These are phyloP conservation scores for Dothideomycetes sp. DNA, from an alignment of 2,329 filamentous ascomycete genomes.

Conservation along the genomic window DNA sequence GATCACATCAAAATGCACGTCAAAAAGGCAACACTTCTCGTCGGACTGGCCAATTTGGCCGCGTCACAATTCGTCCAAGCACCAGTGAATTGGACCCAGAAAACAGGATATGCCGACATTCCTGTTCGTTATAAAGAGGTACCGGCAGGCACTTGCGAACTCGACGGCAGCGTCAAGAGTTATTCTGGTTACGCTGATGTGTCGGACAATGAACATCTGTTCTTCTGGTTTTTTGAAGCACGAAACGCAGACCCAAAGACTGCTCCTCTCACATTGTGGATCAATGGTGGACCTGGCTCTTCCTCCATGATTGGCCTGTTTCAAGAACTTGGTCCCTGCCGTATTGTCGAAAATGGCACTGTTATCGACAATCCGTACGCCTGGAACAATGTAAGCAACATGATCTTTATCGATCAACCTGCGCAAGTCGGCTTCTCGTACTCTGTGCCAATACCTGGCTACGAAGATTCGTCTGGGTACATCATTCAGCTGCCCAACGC, in stretches of 20 bases:
- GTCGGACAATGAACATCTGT: conserved; percentile 39
- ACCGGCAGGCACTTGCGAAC: conserved; percentile 44
- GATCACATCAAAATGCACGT: too few relatives aligned
- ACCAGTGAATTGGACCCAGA: conserved; percentile 32
- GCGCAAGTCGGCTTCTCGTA: conserved; percentile 50
- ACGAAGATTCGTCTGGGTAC: conserved; percentile 19
- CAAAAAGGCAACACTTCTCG: too few relatives aligned
- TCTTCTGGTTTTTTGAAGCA: conserved; percentile 49
- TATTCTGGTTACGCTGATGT: conserved; percentile 47
- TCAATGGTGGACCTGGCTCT: conserved; percentile 49
- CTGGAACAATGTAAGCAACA: conserved; percentile 53
- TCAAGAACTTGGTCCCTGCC: conserved; percentile 43
- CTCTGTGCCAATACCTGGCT: conserved; percentile 31
- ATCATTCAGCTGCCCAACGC: conserved; percentile 35
- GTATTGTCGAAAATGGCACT: conserved; percentile 32
- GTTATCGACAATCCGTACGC: conserved; percentile 51
- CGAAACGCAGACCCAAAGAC: conserved; percentile 37
- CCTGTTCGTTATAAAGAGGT: conserved; percentile 49
- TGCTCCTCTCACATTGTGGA: conserved; percentile 50
- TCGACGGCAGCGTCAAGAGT: conserved; percentile 44
- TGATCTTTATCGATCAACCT: conserved; percentile 62
- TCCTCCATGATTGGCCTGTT: conserved; percentile 47
- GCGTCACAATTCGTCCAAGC: conserved; percentile 35
- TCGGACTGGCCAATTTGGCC: too few relatives aligned
- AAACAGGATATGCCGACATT: conserved; percentile 34